A percentile compares a stretch with the other conserved stretches of the same genome.
phyloP scores from a whole-genome alignment of 805 yeast species.

The Wickerhamomyces chaumierensis region DNA sequence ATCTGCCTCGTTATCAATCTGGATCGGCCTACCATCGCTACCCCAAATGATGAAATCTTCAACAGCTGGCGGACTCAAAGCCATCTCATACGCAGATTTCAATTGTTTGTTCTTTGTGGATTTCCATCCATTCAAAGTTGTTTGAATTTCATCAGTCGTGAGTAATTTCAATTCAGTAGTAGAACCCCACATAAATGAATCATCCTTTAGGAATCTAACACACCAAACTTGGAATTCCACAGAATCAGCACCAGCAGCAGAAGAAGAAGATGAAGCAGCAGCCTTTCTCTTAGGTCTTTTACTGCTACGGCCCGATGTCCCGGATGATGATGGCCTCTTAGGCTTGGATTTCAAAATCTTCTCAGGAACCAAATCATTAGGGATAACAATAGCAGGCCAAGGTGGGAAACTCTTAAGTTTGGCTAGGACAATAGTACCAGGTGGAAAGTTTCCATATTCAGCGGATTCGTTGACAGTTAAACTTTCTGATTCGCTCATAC shows the following conservation, averaged over 20 bases:
- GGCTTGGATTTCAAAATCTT: slow-evolving; percentile 41
- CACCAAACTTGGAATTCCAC: slow-evolving; percentile 24
- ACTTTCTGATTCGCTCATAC: no score
- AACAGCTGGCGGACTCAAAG: slow-evolving; percentile 37
- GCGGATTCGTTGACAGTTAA: no score
- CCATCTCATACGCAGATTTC: slow-evolving; percentile 40
- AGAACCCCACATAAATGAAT: slow-evolving; percentile 60
- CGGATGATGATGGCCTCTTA: slow-evolving; percentile 21
- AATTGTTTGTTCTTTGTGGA: slow-evolving; percentile 28
- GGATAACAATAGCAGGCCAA: slow-evolving; percentile 83
- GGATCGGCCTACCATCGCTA: slow-evolving; percentile 28
- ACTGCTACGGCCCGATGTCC: slow-evolving; percentile 3
- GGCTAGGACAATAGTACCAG: slow-evolving; percentile 55
- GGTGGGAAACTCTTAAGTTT: slow-evolving; percentile 81
- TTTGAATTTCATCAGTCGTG: slow-evolving; percentile 28
- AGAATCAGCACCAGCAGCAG: background rate
- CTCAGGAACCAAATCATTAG: slow-evolving; percentile 47
- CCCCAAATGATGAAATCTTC: slow-evolving; percentile 34
- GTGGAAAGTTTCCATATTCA: slow-evolving; percentile 24
- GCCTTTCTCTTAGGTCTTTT: slow-evolving; percentile 4
- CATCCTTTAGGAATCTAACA: slow-evolving; percentile 64
- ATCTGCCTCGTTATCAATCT: slow-evolving; percentile 20
- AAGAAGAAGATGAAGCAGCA: no score
- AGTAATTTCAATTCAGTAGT: slow-evolving; percentile 38
- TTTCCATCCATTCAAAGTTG: slow-evolving; percentile 25